Conservation (phyloP, 306 rosid species). For the Cicer bijugum region DNA sequence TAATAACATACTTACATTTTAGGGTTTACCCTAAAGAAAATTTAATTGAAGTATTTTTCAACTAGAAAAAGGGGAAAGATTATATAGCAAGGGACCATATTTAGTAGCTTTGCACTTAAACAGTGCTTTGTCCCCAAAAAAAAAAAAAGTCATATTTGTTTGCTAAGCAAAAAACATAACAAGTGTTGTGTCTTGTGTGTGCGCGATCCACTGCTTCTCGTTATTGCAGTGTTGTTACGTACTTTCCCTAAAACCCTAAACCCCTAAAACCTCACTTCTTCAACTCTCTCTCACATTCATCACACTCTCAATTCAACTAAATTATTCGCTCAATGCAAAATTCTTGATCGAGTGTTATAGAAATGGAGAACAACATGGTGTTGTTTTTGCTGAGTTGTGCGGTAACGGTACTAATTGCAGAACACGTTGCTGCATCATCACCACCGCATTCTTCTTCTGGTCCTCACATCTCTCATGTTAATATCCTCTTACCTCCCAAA, state of each 20-base stretch:
- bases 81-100: too few relatives aligned
- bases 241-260: constrained; percentile 35
- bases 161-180: too few relatives aligned
- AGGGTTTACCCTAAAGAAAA: too few relatives aligned
- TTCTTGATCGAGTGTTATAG: neutral
- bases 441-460: constrained; percentile 60
- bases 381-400: constrained; percentile 15
- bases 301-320: neutral
- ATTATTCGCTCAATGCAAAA: neutral
- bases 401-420: neutral
- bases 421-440: constrained; percentile 34
- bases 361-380: constrained; percentile 28
- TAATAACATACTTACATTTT: too few relatives aligned
- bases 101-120: too few relatives aligned
- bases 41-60: too few relatives aligned
- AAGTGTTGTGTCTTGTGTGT: too few relatives aligned
- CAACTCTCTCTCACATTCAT: neutral
- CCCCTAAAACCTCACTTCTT: constrained; percentile 17
- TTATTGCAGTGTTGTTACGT: too few relatives aligned
- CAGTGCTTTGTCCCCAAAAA: too few relatives aligned
- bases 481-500: constrained; percentile 80
- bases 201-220: too few relatives aligned
- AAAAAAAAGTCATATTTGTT: too few relatives aligned
- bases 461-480: constrained; percentile 90
- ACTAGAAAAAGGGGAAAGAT: too few relatives aligned